These are phyloP conservation scores for Aspergillus diversus DNA, from an alignment of 495 filamentous ascomycete genomes.

Conservation along the genomic window DNA sequence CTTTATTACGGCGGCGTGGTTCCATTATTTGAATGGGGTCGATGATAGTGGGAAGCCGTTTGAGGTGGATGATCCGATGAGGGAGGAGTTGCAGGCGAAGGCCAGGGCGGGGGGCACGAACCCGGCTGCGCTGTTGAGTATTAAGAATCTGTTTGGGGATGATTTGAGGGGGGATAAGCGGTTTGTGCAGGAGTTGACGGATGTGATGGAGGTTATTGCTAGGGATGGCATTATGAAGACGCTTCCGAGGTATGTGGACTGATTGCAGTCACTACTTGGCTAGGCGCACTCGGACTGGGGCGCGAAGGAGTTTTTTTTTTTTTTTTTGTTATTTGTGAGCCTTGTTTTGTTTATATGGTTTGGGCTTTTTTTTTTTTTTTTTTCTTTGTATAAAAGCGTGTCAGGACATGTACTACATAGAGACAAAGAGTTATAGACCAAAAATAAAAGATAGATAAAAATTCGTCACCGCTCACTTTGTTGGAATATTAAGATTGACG, in stretches of 20 bases:
- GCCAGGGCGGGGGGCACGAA: slow-evolving; percentile 41
- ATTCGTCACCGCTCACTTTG: too few relatives aligned
- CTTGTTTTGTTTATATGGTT: too few relatives aligned
- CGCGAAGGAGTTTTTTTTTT: background rate
- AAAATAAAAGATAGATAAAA: too few relatives aligned
- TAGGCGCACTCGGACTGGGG: background rate
- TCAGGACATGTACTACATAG: background rate
- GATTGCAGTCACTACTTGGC: background rate
- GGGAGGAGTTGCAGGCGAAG: slow-evolving; percentile 45
- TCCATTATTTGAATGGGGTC: slow-evolving; percentile 47
- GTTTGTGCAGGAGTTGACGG: slow-evolving; percentile 43
- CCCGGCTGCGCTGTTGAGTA: slow-evolving; percentile 41
- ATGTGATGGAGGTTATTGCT: slow-evolving; percentile 44
- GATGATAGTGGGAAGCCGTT: slow-evolving; percentile 46
- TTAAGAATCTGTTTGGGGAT: slow-evolving; percentile 50
- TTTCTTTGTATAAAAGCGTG: background rate
- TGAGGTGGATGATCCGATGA: slow-evolving; percentile 49
- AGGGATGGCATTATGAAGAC: slow-evolving; percentile 49
- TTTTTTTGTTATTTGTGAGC: background rate
- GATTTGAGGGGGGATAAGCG: slow-evolving; percentile 46
- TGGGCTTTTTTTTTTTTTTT: background rate
- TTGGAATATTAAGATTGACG: too few relatives aligned
- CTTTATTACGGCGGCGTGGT: slow-evolving; percentile 51
- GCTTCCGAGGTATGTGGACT: slow-evolving; percentile 49
- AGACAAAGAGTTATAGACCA: background rate